phyloP scores from a whole-genome alignment of 495 filamentous ascomycete genomes.

The Polyplosphaeria fusca region DNA sequence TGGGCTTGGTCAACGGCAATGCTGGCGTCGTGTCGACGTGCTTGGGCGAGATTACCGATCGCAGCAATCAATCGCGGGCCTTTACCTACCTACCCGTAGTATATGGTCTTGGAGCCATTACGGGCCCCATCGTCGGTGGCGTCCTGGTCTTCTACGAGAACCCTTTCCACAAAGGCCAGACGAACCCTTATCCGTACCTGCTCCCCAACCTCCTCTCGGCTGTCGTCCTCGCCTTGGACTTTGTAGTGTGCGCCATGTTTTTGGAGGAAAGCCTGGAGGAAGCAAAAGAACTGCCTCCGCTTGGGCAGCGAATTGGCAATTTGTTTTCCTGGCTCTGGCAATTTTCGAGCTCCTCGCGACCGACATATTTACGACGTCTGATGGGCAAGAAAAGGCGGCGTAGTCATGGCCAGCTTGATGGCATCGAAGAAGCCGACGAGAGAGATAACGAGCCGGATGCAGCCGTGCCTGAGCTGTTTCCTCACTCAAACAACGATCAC shows the following conservation, averaged over 20 bases:
- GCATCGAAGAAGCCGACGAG: slow-evolving; percentile 42
- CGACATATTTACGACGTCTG: slow-evolving; percentile 55
- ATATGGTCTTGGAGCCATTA: slow-evolving; percentile 90
- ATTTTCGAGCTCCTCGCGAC: slow-evolving; percentile 59
- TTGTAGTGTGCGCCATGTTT: slow-evolving; percentile 68
- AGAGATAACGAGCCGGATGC: slow-evolving; percentile 39
- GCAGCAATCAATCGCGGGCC: slow-evolving; percentile 84
- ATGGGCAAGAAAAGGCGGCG: slow-evolving; percentile 10
- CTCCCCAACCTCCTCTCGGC: slow-evolving; percentile 77
- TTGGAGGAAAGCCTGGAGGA: slow-evolving; percentile 87
- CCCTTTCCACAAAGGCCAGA: slow-evolving; percentile 50
- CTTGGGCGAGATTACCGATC: slow-evolving; percentile 90
- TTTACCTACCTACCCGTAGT: slow-evolving; percentile 92
- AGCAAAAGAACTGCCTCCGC: slow-evolving; percentile 58
- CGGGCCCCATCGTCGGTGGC: slow-evolving; percentile 86
- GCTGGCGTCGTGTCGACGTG: slow-evolving; percentile 84
- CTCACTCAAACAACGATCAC: slow-evolving; percentile 35
- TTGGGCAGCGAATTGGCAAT: slow-evolving; percentile 55
- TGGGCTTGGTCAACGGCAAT: slow-evolving; percentile 93
- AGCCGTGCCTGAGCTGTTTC: slow-evolving; percentile 43
- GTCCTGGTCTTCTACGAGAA: slow-evolving; percentile 62
- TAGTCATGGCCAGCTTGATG: slow-evolving; percentile 31
- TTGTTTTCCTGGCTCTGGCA: slow-evolving; percentile 73
- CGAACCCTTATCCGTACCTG: slow-evolving; percentile 74
- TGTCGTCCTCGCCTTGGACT: slow-evolving; percentile 65